Conservation (phyloP, 495 filamentous ascomycete genomes). For the Letharia lupina region DNA sequence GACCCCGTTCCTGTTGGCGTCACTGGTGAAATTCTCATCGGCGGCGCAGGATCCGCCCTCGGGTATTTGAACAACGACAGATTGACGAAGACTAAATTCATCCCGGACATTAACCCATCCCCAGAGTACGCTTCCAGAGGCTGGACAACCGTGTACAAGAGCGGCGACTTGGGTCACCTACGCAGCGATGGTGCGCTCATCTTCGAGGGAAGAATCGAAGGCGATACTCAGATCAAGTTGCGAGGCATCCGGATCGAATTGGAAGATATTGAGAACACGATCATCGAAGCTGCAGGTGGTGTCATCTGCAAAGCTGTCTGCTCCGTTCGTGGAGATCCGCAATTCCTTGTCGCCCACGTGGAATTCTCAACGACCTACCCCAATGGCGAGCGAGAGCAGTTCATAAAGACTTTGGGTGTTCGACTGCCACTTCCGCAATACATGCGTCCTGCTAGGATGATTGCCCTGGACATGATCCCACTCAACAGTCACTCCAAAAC, state of each 20-base stretch:
- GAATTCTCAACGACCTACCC: neutral
- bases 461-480: conserved; percentile 36
- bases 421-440: conserved; percentile 37
- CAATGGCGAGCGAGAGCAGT: conserved; percentile 13
- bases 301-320: conserved; percentile 32
- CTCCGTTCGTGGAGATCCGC: conserved; percentile 19
- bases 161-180: conserved; percentile 35
- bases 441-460: conserved; percentile 36
- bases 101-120: conserved; percentile 29
- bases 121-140: conserved; percentile 15
- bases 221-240: conserved; percentile 44
- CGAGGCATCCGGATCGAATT: conserved; percentile 45
- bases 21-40: conserved; percentile 38
- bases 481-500: conserved; percentile 36
- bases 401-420: conserved; percentile 20
- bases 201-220: conserved; percentile 34
- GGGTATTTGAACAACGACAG: conserved; percentile 34
- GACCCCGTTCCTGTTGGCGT: conserved; percentile 33
- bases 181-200: conserved; percentile 34
- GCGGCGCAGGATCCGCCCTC: conserved; percentile 32
- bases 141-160: conserved; percentile 31
- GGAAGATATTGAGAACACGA: conserved; percentile 36
- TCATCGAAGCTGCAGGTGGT: conserved; percentile 29
- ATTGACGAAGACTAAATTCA: conserved; percentile 31
- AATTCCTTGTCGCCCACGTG: conserved; percentile 34